Base-by-base conservation (phyloP, 148 eudicot species). In the Cornus suecica region DNA sequence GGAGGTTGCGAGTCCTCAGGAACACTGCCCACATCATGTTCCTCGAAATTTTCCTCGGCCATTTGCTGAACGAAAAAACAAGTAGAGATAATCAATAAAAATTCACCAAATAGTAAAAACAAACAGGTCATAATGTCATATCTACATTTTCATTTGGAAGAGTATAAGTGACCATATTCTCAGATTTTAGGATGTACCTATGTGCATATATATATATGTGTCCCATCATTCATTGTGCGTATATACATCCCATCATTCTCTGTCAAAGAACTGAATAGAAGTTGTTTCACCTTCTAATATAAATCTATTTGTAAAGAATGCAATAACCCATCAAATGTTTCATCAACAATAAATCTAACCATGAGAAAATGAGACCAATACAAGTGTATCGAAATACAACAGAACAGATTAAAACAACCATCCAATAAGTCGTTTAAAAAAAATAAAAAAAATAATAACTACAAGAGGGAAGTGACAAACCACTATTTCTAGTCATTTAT, bases 21-120 rank as follows among this genome's bases (percentile, higher is more conserved):
- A 61, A 72, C 34, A 70, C 54, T 28, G 61, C 32, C 77, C 18
- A 64, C 32, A 41, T 74, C 76, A 10, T 70, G 77, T 64, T 68
- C 83, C 30, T 68, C 68, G 42, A 62, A 66, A 48, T 68, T 80
- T 71, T 77, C 85, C 65, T 82, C 85, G 13, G 83, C 83, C 88
- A 85, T 85, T 66, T 72, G 25, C 73, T 77, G 74, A 14, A 71
- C 52, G 42, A 54, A n/a, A 2, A 42, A 66, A 78, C 52, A 32
- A 60, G 42, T 41, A 75, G 25, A 48, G 30, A 30, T 23, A 27
- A 78, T 27, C 30, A 29, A 51, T 26, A 32, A 10, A 3, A 78
- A 54, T 22, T 13, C 5, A 37, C 26, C 28, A 61, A 32, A 54
- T 22, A 28, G 1, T 11, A 65, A 5, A 0, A 32, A 45, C 32